A percentile compares a stretch with the other conserved stretches of the same genome.
phyloP scores from a whole-genome alignment of 495 filamentous ascomycete genomes.

The Aspergillus biplanus region DNA sequence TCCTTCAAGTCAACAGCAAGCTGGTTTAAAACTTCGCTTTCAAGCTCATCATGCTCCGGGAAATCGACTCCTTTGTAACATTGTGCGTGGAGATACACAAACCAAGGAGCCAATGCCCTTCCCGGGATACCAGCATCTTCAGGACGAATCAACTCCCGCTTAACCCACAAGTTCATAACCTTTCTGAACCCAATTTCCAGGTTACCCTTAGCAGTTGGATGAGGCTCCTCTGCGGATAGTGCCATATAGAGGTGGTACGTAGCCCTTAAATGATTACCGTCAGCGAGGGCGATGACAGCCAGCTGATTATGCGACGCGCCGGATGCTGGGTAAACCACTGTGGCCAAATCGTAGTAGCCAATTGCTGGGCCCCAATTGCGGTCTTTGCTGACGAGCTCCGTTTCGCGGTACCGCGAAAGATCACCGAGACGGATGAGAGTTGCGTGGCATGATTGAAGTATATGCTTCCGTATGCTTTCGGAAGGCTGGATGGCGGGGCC shows the following conservation, averaged over 20 bases:
- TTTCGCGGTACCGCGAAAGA: slow-evolving; percentile 86
- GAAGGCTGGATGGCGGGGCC: slow-evolving; percentile 45
- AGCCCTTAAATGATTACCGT: slow-evolving; percentile 75
- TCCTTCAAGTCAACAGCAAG: slow-evolving; percentile 74
- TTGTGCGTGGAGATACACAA: slow-evolving; percentile 83
- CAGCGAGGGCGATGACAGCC: slow-evolving; percentile 78
- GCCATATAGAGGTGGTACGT: slow-evolving; percentile 90
- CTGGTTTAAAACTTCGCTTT: slow-evolving; percentile 81
- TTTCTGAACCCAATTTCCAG: slow-evolving; percentile 82
- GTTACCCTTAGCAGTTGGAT: slow-evolving; percentile 72
- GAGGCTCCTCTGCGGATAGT: slow-evolving; percentile 69
- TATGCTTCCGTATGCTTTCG: slow-evolving; percentile 53
- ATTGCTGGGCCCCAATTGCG: slow-evolving; percentile 79
- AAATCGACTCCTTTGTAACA: slow-evolving; percentile 76
- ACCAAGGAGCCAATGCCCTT: slow-evolving; percentile 71
- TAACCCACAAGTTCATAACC: slow-evolving; percentile 62
- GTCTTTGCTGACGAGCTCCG: slow-evolving; percentile 63
- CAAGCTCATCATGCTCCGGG: slow-evolving; percentile 76
- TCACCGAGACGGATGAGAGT: slow-evolving; percentile 88
- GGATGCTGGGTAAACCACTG: slow-evolving; percentile 73
- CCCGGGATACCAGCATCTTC: slow-evolving; percentile 54
- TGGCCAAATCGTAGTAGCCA: slow-evolving; percentile 83
- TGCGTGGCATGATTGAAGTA: slow-evolving; percentile 78
- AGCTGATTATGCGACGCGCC: slow-evolving; percentile 87
- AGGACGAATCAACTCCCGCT: slow-evolving; percentile 58